Conservation (phyloP, 768 basidiomycete species). For the Leccinum incarnatum region DNA sequence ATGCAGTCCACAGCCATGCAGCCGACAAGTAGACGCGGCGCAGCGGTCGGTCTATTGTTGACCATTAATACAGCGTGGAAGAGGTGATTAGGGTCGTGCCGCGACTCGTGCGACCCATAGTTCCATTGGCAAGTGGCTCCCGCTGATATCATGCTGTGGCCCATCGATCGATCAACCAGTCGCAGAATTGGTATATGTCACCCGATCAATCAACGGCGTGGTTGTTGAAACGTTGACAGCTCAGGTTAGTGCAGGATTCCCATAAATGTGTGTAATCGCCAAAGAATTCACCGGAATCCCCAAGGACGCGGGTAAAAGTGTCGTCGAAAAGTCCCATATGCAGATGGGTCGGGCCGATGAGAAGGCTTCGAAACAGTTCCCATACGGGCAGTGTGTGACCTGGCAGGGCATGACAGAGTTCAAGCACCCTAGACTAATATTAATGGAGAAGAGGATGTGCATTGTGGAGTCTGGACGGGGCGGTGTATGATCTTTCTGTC, state of each 20-base stretch:
- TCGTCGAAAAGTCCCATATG: background rate
- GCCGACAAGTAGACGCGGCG: background rate
- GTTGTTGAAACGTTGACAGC: background rate
- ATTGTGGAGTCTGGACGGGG: no score
- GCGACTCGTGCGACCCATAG: background rate
- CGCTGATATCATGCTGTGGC: background rate
- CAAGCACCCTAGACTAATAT: background rate
- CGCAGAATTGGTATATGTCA: background rate
- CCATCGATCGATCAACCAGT: background rate
- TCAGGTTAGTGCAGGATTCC: no score
- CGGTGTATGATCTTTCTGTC: background rate
- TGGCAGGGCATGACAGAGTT: background rate
- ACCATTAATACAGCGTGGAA: background rate
- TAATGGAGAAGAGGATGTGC: background rate
- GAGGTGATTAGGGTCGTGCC: background rate
- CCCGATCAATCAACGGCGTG: background rate
- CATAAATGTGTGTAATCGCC: background rate
- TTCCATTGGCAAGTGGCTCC: background rate
- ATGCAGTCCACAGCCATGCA: background rate
- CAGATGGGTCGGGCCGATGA: background rate
- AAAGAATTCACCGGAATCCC: background rate
- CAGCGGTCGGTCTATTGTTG: background rate
- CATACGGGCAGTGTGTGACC: background rate
- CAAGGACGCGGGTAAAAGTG: background rate
- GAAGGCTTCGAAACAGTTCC: background rate